Evolutionary conservation across 768 basidiomycete genomes (phyloP).

Genomic region (Termitomyces sp.): DNA sequence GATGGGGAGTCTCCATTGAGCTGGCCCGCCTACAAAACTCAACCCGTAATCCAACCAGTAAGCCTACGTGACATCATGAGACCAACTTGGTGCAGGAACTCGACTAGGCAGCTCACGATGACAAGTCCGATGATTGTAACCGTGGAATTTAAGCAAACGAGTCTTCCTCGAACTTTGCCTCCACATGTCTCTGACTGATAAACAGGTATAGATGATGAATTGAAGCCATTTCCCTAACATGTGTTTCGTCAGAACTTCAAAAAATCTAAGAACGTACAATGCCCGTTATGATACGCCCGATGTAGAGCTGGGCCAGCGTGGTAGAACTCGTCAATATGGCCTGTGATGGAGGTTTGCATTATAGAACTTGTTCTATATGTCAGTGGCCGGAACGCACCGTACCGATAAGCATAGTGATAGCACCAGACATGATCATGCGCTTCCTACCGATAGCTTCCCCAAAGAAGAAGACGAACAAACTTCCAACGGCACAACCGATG

Average conservation of each 20-base stretch:
- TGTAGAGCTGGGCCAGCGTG: conserved; percentile 30
- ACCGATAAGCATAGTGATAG: conserved; percentile 30
- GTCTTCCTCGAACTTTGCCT: conserved; percentile 27
- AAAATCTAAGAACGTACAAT: conserved; percentile 18
- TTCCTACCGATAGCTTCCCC: conserved; percentile 33
- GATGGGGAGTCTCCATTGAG: conserved; percentile 22
- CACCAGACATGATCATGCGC: conserved; percentile 33
- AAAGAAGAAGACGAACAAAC: conserved; percentile 30
- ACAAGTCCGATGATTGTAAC: conserved; percentile 34
- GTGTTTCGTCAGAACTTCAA: neutral
- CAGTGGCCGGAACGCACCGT: conserved; percentile 19
- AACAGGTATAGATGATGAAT: conserved; percentile 34
- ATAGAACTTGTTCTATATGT: neutral
- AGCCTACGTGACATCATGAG: conserved; percentile 15
- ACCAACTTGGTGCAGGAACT: neutral
- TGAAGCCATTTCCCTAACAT: conserved; percentile 33
- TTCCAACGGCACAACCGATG: conserved; percentile 33
- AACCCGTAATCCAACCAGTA: conserved; percentile 38
- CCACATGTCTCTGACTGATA: conserved; percentile 35
- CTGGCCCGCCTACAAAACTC: conserved; percentile 26
- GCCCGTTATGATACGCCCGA: conserved; percentile 32
- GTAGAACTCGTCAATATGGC: conserved; percentile 34
- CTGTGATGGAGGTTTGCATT: conserved; percentile 10
- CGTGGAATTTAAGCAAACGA: conserved; percentile 32
- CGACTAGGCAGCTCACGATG: conserved; percentile 19